phyloP scores from a whole-genome alignment of 345 rosid genomes.

The Syzygium grande region DNA sequence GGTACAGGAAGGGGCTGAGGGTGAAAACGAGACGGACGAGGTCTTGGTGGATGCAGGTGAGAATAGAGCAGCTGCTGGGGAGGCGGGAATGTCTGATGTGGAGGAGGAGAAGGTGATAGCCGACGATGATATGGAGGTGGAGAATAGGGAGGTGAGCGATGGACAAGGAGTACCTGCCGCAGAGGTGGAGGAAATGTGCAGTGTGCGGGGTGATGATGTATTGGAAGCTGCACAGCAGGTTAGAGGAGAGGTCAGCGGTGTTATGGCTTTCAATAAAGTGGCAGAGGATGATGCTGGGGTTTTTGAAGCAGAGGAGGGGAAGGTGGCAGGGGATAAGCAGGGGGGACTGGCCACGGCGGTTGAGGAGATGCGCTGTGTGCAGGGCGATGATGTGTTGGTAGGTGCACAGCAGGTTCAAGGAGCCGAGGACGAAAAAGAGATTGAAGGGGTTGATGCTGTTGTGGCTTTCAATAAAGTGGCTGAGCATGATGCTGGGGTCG shows the following conservation, averaged over 20 bases:
- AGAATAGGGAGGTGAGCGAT: not conserved
- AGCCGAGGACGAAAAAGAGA: not conserved
- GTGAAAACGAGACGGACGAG: not conserved
- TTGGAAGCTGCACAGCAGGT: not conserved
- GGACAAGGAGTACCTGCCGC: not conserved
- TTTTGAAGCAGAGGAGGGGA: not conserved
- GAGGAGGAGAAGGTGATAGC: slow-evolving; percentile 4
- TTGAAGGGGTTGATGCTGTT: not conserved
- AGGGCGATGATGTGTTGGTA: not conserved
- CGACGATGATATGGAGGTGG: not conserved
- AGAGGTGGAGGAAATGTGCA: not conserved
- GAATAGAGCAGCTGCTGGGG: slow-evolving; percentile 4
- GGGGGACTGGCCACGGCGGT: not conserved
- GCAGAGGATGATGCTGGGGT: not conserved
- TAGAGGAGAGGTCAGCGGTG: not conserved
- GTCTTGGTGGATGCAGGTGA: slow-evolving; percentile 7
- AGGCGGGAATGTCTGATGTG: slow-evolving; percentile 6
- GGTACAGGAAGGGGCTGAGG: not conserved
- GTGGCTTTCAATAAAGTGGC: not conserved
- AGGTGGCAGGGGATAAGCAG: not conserved
- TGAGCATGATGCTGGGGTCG: not conserved
- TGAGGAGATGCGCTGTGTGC: not conserved
- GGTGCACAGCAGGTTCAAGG: not conserved
- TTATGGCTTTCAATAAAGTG: not conserved
- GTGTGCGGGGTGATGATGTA: not conserved